Base-by-base conservation (phyloP, 2,329 filamentous ascomycete genomes). In the Diaporthe citrichinensis region DNA sequence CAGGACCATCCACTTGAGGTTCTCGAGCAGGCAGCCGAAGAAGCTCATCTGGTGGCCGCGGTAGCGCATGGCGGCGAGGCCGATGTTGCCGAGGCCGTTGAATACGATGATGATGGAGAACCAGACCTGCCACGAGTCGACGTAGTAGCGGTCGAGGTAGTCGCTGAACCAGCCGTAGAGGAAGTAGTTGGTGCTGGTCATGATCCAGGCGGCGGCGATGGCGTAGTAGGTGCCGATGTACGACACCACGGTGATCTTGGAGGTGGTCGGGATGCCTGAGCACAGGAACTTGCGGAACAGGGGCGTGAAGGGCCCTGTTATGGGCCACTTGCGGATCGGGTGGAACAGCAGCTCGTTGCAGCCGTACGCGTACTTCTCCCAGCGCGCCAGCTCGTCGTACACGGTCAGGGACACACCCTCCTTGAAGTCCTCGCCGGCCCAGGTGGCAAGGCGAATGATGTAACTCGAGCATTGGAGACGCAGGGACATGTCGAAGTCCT, bases 351-450 rank as follows among this genome's bases (percentile, higher is more conserved):
- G 87, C 85, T 96, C 94, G 82, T 94, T 94, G 84, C 94, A 96
- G 51, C 94, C 94, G 80, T 95, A 96, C 4, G 94, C 94, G 82
- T 95, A 95, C 84, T 96, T 96, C 81, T 96, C 94, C 94, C 94
- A 96, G 74, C 94, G 92, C 2, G 94, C 93, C 76, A 96, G 88
- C 83, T 96, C 94, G 83, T 96, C 94, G 81, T 96, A 95, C 14
- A 96, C 94, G 0, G 94, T 96, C 74, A 96, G 87, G 1, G 94
- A 96, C 72, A 96, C 94, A 78, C 94, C 94, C 82, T 96, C 94
- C 82, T 95, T 93, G 87, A 95, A 95, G 67, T 92, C 93, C n/a
- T 93, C 91, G 51, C 92, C 92, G 9, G 92, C 92, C 88, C 94
- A 95, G 28, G 92, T 91, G 12, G 92, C 93, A 34, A 95, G 87